Percentiles rank a stretch among this genome's conserved stretches.
Evolutionary conservation across 2,329 filamentous ascomycete species (phyloP).

Genomic region (Dactylellina parvicollis): DNA sequence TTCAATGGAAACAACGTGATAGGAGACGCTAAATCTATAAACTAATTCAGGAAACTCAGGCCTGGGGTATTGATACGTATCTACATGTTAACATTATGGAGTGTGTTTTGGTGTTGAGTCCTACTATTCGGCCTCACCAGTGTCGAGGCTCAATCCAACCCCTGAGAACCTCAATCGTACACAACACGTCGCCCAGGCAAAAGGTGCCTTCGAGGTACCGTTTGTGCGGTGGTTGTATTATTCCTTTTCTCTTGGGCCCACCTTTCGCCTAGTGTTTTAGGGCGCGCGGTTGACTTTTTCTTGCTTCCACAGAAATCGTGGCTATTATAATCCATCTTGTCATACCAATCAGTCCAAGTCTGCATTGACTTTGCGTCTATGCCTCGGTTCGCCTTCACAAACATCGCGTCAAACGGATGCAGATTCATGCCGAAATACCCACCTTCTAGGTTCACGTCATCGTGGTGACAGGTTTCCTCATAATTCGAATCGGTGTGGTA

Average conservation of each 20-base stretch:
- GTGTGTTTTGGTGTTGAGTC: no score
- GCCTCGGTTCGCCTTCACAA: slow-evolving; percentile 2
- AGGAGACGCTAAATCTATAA: no score
- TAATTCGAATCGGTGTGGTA: background rate
- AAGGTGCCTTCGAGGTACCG: no score
- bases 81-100: no score
- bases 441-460: slow-evolving; percentile 7
- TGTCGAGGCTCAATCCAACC: no score
- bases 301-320: slow-evolving; percentile 7
- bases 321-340: slow-evolving; percentile 10
- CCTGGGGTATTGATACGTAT: no score
- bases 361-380: background rate
- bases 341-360: slow-evolving; percentile 1
- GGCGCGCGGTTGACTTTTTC: background rate
- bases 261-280: background rate
- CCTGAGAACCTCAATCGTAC: no score
- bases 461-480: slow-evolving; percentile 2
- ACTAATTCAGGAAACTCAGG: no score
- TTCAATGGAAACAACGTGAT: no score
- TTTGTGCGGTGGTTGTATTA: no score
- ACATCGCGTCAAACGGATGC: slow-evolving; percentile 11
- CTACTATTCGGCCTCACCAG: no score
- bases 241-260: background rate
- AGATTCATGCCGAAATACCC: slow-evolving; percentile 7
- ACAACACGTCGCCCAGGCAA: no score